A percentile compares a stretch with the other conserved stretches of the same genome.
Evolutionary conservation across 305 asterid species (phyloP).

Genomic region (Fraxinus floribunda): DNA sequence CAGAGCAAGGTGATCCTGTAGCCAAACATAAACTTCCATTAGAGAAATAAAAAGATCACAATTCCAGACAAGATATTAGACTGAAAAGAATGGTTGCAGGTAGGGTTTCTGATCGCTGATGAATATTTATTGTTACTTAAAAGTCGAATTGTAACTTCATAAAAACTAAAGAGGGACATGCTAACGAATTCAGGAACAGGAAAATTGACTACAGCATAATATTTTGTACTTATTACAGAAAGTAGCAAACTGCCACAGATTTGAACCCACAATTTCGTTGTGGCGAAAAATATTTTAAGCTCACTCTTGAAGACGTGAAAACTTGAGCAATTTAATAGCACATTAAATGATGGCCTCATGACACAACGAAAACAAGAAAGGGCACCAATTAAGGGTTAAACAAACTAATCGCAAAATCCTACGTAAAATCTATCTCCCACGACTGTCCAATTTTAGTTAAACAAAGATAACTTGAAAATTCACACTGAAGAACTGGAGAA

Average conservation of each 20-base stretch:
- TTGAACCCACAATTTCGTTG: neutral
- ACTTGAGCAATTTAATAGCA: neutral
- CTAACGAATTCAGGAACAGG: neutral
- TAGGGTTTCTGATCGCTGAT: neutral
- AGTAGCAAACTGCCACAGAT: neutral
- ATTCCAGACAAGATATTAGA: neutral
- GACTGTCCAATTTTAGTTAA: neutral
- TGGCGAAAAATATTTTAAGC: neutral
- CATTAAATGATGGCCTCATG: neutral
- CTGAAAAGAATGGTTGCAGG: neutral
- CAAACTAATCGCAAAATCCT: neutral
- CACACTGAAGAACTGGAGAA: neutral
- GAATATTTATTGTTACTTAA: neutral
- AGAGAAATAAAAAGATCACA: neutral
- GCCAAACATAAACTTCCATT: slow-evolving; percentile 12
- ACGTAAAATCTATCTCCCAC: neutral
- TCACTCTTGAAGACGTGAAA: neutral
- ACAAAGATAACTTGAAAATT: neutral
- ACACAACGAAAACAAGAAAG: neutral
- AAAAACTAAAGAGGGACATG: neutral
- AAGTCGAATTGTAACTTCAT: neutral
- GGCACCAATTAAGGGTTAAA: neutral
- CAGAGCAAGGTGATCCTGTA: slow-evolving; percentile 87
- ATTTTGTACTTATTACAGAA: neutral
- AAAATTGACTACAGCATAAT: neutral